Evolutionary conservation across 768 basidiomycete genomes (phyloP).

Genomic region (Leccinum broughii): DNA sequence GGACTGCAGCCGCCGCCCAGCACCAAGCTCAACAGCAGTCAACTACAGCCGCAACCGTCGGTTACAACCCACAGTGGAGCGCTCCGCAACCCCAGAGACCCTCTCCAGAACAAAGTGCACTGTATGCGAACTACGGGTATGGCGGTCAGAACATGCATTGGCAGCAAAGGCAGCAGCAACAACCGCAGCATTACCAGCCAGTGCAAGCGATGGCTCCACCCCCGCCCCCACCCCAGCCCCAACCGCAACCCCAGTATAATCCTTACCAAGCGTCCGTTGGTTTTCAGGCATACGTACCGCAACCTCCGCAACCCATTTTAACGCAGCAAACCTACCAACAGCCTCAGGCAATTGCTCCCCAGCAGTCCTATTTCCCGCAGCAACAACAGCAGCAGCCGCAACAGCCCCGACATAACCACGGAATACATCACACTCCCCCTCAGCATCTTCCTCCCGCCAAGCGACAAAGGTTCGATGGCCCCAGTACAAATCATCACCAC

Average conservation of each 20-base stretch:
- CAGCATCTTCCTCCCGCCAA: conserved; percentile 92
- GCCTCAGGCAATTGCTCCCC: conserved; percentile 37
- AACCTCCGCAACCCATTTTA: conserved; percentile 52
- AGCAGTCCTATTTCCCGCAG: conserved; percentile 43
- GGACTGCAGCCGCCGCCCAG: conserved; percentile 59
- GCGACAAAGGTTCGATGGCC: conserved; percentile 85
- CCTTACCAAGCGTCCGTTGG: conserved; percentile 72
- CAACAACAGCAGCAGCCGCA: conserved; percentile 41
- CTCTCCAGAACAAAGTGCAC: conserved; percentile 74
- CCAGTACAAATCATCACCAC: conserved; percentile 47
- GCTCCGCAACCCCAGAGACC: conserved; percentile 64
- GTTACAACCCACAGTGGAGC: conserved; percentile 69
- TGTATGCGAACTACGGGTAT: conserved; percentile 93
- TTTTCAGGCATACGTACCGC: conserved; percentile 68
- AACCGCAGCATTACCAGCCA: conserved; percentile 47
- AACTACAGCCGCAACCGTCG: conserved; percentile 41
- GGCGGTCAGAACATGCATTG: conserved; percentile 63
- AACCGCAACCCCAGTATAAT: conserved; percentile 65
- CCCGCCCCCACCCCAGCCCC: conserved; percentile 54
- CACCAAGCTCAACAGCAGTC: conserved; percentile 38
- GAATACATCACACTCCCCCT: conserved; percentile 61
- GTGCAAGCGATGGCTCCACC: conserved; percentile 53
- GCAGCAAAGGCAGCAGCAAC: conserved; percentile 68
- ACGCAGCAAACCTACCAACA: conserved; percentile 52
- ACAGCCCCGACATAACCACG: conserved; percentile 50